Percentiles rank a stretch among this genome's conserved stretches.
Evolutionary conservation across 2,329 filamentous ascomycete species (phyloP).

Genomic region (Alternaria sp.): DNA sequence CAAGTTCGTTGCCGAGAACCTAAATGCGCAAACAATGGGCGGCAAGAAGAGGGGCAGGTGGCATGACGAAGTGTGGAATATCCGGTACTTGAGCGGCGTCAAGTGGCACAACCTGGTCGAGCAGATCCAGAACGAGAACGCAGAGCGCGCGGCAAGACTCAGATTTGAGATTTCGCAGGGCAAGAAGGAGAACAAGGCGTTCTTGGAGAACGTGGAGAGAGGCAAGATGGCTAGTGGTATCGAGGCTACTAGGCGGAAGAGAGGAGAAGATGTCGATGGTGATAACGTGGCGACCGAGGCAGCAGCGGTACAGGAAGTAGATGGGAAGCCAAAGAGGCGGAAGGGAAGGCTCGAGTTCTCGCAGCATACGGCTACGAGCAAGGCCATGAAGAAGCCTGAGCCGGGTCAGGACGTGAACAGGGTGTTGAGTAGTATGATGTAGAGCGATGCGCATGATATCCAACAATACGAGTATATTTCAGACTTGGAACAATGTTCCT

Average conservation of each 20-base stretch:
- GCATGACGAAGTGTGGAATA: conserved; percentile 85
- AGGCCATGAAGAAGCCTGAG: conserved; percentile 42
- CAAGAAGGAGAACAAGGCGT: conserved; percentile 80
- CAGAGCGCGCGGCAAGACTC: conserved; percentile 77
- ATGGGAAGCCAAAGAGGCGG: conserved; percentile 33
- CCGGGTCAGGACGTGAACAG: conserved; percentile 39
- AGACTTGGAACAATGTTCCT: neutral
- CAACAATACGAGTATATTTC: conserved; percentile 4
- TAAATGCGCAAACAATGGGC: conserved; percentile 80
- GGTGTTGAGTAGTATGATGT: conserved; percentile 49
- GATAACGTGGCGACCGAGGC: conserved; percentile 22
- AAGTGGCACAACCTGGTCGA: conserved; percentile 78
- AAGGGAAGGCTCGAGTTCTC: conserved; percentile 63
- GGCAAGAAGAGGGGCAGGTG: conserved; percentile 86
- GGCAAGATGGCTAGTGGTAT: conserved; percentile 76
- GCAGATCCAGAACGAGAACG: conserved; percentile 82
- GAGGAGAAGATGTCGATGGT: conserved; percentile 46
- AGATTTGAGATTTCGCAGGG: conserved; percentile 78
- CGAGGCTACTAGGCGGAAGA: conserved; percentile 61
- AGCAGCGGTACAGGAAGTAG: conserved; percentile 39
- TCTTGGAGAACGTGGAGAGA: conserved; percentile 78
- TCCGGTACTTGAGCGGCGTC: conserved; percentile 81
- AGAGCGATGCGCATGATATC: conserved; percentile 13
- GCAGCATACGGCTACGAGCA: conserved; percentile 64
- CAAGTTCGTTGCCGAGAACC: conserved; percentile 74